Conservation (phyloP, 169 alveolate genomes). For the Plasmodium reichenowi region DNA sequence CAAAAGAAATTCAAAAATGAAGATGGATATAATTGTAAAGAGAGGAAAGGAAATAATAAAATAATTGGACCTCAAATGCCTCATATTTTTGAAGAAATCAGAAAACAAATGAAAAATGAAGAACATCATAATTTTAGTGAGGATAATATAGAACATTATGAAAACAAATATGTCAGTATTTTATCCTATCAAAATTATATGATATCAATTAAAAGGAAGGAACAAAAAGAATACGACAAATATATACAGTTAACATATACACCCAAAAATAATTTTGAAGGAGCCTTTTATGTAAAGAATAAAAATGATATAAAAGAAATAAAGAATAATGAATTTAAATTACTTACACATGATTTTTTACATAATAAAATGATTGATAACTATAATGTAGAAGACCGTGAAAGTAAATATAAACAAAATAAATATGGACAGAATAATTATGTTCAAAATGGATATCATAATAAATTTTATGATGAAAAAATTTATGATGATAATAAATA, state of each 20-base stretch:
- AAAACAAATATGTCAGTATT: constrained; percentile 54
- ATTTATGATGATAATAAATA: constrained; percentile 10
- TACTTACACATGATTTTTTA: not conserved
- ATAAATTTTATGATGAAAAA: too few relatives aligned
- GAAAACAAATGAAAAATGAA: constrained; percentile 23
- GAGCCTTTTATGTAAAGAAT: constrained; percentile 57
- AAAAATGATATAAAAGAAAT: constrained; percentile 14
- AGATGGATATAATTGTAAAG: not conserved
- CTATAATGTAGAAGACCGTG: not conserved
- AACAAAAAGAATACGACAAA: constrained; percentile 48
- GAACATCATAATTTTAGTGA: not conserved
- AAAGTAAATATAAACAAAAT: too few relatives aligned
- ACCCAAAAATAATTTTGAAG: constrained; percentile 77
- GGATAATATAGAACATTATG: not conserved
- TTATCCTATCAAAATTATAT: constrained; percentile 30
- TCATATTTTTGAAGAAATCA: constrained; percentile 36
- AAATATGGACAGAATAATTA: not conserved
- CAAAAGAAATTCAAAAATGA: not conserved
- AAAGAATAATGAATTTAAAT: not conserved
- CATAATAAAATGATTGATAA: not conserved
- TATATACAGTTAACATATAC: constrained; percentile 28
- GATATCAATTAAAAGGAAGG: constrained; percentile 59
- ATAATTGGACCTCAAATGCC: constrained; percentile 63
- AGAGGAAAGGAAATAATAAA: not conserved
- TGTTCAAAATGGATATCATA: not conserved